Conservation (phyloP, 345 rosid species). For the Triadica sebifera region DNA sequence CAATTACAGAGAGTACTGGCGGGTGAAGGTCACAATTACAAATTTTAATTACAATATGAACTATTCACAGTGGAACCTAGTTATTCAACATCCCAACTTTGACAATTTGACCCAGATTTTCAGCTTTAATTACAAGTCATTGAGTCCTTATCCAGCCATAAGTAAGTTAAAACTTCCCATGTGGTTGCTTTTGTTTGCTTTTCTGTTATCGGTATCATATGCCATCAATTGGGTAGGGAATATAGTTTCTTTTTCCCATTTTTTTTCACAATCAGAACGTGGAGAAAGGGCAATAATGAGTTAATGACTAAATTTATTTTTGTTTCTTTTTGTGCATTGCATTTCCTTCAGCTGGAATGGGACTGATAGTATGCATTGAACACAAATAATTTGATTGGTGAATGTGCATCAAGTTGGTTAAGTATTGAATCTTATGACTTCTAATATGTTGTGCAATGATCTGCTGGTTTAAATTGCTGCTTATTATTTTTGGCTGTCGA, state of each 20-base stretch:
- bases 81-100: slow-evolving; percentile 81
- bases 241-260: too few species aligned
- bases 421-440: not conserved
- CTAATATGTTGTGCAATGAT: not conserved
- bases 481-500: too few species aligned
- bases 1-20: slow-evolving; percentile 83
- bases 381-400: not conserved
- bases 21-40: slow-evolving; percentile 68
- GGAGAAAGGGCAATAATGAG: not conserved
- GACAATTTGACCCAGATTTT: slow-evolving; percentile 65
- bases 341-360: not conserved
- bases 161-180: slow-evolving; percentile 47
- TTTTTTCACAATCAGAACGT: not conserved
- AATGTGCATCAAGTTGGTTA: not conserved
- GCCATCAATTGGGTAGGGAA: too few species aligned
- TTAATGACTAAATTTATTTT: too few species aligned
- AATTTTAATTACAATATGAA: slow-evolving; percentile 85
- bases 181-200: not conserved
- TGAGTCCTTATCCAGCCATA: slow-evolving; percentile 54
- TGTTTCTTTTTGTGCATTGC: not conserved
- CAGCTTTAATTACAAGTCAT: slow-evolving; percentile 65
- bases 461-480: too few species aligned
- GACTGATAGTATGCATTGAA: not conserved
- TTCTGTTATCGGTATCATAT: not conserved
- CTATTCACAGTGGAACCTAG: slow-evolving; percentile 78